Percentiles rank a stretch among this genome's conserved stretches.
These are phyloP conservation scores for Fragaria iinumae DNA, from an alignment of 306 rosid genomes.

Conservation along the genomic window DNA sequence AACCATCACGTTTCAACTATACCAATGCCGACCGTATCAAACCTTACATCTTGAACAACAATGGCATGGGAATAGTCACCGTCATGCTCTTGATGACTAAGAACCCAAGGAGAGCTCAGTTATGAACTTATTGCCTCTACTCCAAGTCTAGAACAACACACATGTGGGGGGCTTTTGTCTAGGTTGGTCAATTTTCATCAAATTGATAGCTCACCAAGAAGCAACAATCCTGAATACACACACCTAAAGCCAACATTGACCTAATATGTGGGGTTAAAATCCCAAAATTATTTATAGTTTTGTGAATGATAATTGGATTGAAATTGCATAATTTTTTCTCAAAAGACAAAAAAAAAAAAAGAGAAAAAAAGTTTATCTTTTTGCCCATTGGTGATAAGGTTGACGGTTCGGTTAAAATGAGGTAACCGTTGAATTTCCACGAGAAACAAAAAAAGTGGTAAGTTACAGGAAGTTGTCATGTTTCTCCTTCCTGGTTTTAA, in stretches of 20 bases:
- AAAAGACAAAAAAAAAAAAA: not conserved
- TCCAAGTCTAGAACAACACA: not conserved
- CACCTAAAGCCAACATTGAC: not conserved
- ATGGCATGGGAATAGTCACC: not conserved
- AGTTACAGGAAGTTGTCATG: not conserved
- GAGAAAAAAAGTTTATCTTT: not conserved
- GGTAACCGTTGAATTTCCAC: constrained; percentile 22
- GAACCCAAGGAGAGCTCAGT: not conserved
- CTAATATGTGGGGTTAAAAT: not conserved
- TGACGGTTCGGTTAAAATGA: constrained; percentile 21
- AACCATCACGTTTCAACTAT: too few species aligned
- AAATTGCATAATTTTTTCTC: not conserved
- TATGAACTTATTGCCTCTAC: not conserved
- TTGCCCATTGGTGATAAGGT: not conserved
- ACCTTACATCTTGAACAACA: not conserved
- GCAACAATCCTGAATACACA: not conserved
- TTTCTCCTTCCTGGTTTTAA: not conserved
- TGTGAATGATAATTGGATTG: too few species aligned
- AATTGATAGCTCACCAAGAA: not conserved
- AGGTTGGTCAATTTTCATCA: not conserved
- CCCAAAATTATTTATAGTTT: not conserved
- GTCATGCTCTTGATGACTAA: not conserved
- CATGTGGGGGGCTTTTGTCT: not conserved
- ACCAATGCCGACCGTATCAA: not conserved
- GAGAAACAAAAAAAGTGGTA: not conserved